Evolutionary conservation across 2,329 filamentous ascomycete species (phyloP).

Genomic region (Xylariaceae sp.): DNA sequence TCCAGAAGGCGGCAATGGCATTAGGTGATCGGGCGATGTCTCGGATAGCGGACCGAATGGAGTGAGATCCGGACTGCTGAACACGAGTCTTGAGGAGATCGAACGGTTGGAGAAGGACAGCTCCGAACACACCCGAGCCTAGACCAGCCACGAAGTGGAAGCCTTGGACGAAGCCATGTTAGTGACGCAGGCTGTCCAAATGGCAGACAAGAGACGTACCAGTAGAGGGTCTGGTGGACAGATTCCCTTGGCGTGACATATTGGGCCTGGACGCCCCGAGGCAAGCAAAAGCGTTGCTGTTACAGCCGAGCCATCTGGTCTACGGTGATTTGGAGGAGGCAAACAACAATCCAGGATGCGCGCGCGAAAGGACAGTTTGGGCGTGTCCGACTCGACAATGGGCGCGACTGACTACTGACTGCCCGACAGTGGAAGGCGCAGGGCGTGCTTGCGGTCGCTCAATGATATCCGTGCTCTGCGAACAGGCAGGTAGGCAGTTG

Average conservation of each 20-base stretch:
- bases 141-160: conserved; percentile 90
- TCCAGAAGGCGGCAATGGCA: conserved; percentile 72
- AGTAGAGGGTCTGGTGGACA: too few species aligned
- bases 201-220: not conserved
- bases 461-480: too few species aligned
- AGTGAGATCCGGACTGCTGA: conserved; percentile 74
- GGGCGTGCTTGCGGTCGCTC: too few species aligned
- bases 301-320: conserved; percentile 12
- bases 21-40: conserved; percentile 64
- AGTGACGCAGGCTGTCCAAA: not conserved
- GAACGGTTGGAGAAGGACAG: conserved; percentile 87
- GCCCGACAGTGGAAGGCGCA: too few species aligned
- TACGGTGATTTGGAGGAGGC: not conserved
- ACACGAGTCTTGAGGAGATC: conserved; percentile 96
- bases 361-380: too few species aligned
- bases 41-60: conserved; percentile 65
- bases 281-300: conserved; percentile 2
- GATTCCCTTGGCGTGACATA: conserved; percentile 21
- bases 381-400: too few species aligned
- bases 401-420: too few species aligned
- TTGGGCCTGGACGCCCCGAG: conserved; percentile 6
- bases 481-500: too few species aligned
- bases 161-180: conserved; percentile 39
- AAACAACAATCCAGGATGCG: too few species aligned
- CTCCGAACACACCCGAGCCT: conserved; percentile 79